Evolutionary conservation across 73 alveolate species (phyloP).

Genomic region (Paramecium biaurelia): DNA sequence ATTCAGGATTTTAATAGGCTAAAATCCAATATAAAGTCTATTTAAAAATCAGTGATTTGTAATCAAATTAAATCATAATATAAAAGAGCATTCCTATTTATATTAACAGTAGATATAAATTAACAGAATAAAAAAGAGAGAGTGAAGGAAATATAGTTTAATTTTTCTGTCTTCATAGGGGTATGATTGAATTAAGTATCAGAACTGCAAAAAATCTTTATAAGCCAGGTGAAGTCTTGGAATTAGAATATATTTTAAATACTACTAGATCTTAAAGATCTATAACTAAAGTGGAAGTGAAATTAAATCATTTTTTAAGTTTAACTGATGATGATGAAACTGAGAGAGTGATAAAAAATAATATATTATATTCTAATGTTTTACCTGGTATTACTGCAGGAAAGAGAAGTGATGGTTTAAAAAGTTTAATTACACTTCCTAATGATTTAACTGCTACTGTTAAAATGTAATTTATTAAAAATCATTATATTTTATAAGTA

Average conservation of each 20-base stretch:
- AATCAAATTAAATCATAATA: not conserved
- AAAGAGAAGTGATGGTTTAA: not conserved
- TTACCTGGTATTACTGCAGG: not conserved
- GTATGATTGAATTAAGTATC: not conserved
- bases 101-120: not conserved
- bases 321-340: not conserved
- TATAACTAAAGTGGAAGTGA: not conserved
- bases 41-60: not conserved
- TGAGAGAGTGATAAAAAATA: not conserved
- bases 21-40: not conserved
- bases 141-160: not conserved
- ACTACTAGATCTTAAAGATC: not conserved
- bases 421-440: not conserved
- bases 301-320: not conserved
- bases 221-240: not conserved
- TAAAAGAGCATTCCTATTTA: not conserved
- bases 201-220: not conserved
- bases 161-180: not conserved
- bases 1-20: not conserved
- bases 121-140: not conserved
- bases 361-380: not conserved
- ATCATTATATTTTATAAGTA: not conserved
- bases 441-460: not conserved
- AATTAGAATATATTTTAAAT: not conserved
- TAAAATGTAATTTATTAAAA: not conserved